Base-by-base conservation (phyloP, 1,284 basidiomycete genomes). In the Chiua sp. region DNA sequence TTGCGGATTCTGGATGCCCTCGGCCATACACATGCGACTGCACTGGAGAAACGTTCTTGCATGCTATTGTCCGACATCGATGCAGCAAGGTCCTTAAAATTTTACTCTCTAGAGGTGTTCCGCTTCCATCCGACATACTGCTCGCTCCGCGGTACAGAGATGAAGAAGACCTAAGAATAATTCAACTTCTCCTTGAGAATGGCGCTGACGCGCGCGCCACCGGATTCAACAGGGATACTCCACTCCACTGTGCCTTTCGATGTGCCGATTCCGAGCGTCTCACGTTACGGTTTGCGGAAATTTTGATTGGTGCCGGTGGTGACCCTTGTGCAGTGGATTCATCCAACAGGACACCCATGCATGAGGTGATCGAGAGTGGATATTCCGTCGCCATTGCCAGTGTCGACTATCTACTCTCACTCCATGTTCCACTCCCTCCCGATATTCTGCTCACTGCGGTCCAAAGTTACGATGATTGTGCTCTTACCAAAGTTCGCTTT, bases 381-480 rank as follows among this genome's bases (percentile, higher is more conserved):
- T 26, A 26, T 26, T 5, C 5, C 26, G 26, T 26, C 26, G 26
- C 26, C 26, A 26, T 26, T 26, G 26, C 26, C 26, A 26, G 26
- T 26, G 26, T 63, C 32, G 0, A 33, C 0, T 63, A 65, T n/a
- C 7, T 62, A 3, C 48, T 62, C 28, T 63, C 62, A n/a, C 32
- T 51, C 2, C 23, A 39, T 7, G 23, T 32, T 13, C 20, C 51
- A 16, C 42, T 63, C 26, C 61, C 55, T 44, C 23, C 23, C 3
- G 48, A 62, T 30, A 59, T 62, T 20, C n/a, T 59, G 7, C 44
- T 58, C 10, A 26, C 35, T 7, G 47, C 47, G 13, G 10, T n/a
- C 33, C 7, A 18, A 35, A 32, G 26, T 26, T 26, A 26, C 26
- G 5, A 5, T 26, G 26, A 26, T 26, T 5, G 26, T 26, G 26